These are phyloP conservation scores for Myriosclerotinia scirpicola DNA, from an alignment of 2,329 filamentous ascomycete genomes.

Conservation along the genomic window DNA sequence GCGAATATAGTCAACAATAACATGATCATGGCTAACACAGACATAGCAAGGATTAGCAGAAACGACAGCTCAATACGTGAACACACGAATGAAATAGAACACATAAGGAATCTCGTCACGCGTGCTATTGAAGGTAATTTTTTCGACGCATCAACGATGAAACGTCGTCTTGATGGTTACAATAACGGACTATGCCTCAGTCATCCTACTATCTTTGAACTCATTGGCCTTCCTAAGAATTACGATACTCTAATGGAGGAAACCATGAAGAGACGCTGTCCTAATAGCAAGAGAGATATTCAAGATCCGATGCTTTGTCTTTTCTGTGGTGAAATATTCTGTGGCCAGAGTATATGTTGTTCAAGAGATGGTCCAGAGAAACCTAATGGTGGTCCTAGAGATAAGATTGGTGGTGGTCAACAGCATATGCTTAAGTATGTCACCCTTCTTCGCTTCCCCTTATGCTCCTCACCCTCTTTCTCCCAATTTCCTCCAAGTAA, in stretches of 20 bases:
- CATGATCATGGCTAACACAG: background rate
- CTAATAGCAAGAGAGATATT: slow-evolving; percentile 86
- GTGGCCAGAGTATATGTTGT: slow-evolving; percentile 91
- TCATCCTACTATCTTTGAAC: slow-evolving; percentile 90
- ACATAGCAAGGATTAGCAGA: background rate
- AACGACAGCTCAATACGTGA: background rate
- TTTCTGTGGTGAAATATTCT: slow-evolving; percentile 96
- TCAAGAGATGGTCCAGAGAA: slow-evolving; percentile 55
- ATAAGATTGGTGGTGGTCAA: slow-evolving; percentile 76
- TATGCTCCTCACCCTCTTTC: background rate
- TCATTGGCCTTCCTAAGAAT: slow-evolving; percentile 87
- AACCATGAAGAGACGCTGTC: slow-evolving; percentile 78
- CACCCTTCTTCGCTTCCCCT: background rate
- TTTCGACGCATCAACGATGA: background rate
- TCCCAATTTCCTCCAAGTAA: slow-evolving; percentile 5
- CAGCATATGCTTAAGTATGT: slow-evolving; percentile 72
- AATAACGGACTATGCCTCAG: slow-evolving; percentile 48
- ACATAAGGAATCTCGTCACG: background rate
- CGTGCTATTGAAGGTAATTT: background rate
- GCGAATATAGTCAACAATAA: slow-evolving; percentile 12
- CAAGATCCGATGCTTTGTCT: slow-evolving; percentile 89
- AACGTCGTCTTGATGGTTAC: background rate
- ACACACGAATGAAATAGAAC: background rate
- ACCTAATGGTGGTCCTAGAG: slow-evolving; percentile 40
- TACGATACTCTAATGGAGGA: slow-evolving; percentile 93